phyloP scores from a whole-genome alignment of 2,329 filamentous ascomycete genomes.

The Aureobasidium sp. region DNA sequence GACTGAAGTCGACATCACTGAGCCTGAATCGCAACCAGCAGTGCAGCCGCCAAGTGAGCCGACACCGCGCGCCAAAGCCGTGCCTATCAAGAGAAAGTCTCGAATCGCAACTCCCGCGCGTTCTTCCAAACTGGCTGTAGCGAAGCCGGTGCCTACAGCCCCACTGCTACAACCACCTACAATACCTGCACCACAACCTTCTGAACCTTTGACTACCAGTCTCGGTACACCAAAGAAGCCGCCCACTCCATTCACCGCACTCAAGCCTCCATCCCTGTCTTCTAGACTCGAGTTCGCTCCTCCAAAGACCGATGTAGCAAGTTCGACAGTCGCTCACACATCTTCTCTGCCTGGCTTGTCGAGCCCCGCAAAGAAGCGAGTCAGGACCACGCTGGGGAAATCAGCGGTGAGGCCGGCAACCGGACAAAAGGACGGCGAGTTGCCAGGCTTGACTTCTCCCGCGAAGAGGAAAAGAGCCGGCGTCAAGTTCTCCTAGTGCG shows the following conservation, averaged over 20 bases:
- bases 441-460: slow-evolving; percentile 10
- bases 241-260: neutral
- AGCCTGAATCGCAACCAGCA: neutral
- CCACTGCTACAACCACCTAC: neutral
- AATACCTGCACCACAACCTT: neutral
- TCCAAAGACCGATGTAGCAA: neutral
- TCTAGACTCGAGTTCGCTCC: slow-evolving; percentile 8
- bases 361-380: slow-evolving; percentile 23
- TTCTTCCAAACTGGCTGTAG: neutral
- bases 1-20: neutral
- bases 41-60: neutral
- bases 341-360: slow-evolving; percentile 10
- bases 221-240: slow-evolving; percentile 16
- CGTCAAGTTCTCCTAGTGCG: slow-evolving; percentile 1
- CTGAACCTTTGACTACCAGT: neutral
- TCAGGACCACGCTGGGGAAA: slow-evolving; percentile 18
- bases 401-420: slow-evolving; percentile 1
- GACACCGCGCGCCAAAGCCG: neutral
- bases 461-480: slow-evolving; percentile 12
- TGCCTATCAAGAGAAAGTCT: slow-evolving; percentile 20
- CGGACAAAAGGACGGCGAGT: neutral
- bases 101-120: slow-evolving; percentile 26
- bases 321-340: neutral
- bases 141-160: neutral
- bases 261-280: neutral